Evolutionary conservation across 768 basidiomycete species (phyloP), one percentile per base, ranked within the genome.

Genomic region (Serpula lacrymans): DNA sequence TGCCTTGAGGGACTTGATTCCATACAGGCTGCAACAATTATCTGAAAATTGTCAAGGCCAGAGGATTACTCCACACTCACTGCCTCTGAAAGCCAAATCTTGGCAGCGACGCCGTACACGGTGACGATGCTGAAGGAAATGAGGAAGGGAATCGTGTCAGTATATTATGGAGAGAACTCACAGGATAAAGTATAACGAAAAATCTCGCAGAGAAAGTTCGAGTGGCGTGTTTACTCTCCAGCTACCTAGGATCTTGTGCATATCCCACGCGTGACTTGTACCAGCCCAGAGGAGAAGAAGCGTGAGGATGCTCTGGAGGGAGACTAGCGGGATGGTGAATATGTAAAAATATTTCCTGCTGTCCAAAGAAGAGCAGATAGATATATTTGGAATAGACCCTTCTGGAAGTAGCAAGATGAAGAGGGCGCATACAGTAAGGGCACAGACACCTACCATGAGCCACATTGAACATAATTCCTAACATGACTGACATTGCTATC

Each of bases 291-390:
- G 34, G 2, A 55, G 52, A 5, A 64, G 45, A 11, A 41, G 26
- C 40, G 60, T 56, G n/a, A 62, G 37, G 39, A 62, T 45, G 17
- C 42, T 50, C 35, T 64, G 60, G 27, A 64, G 59, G 22, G 47
- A 33, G 14, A 62, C 41, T n/a, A 64, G 47, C 9, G 59, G 56
- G 17, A 64, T 17, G 14, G 40, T 41, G 40, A 41, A 41, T 34
- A 20, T 25, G 31, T 41, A 41, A 17, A 41, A 26, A 20, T 41
- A 41, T 14, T 25, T 41, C 12, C 23, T 12, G 23, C 25, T 11
- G 10, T 21, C 32, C 27, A 14, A 18, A 14, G 31, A 14, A n/a
- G 20, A 33, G n/a, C 6, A 7, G 31, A 33, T 33, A 14, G 31
- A 18, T 14, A 14, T n/a, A n/a, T n/a, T n/a, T n/a, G n/a, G n/a